Evolutionary conservation across 129 eudicot species (phyloP), one percentile per base, ranked within the genome.

Genomic region (Flaveria trinervia): DNA sequence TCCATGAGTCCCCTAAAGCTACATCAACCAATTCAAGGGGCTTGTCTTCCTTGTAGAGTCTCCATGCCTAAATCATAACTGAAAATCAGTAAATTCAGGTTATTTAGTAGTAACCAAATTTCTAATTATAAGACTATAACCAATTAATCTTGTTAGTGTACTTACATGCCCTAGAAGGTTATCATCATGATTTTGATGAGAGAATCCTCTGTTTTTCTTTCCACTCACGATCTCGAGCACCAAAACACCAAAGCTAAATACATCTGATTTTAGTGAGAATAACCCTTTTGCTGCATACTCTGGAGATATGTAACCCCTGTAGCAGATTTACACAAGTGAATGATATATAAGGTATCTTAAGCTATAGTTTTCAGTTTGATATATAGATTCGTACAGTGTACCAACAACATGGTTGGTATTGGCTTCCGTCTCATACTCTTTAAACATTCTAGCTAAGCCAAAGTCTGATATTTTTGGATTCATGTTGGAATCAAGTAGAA

Each of bases 381-480:
- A 22, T 28, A 20, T n/a, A 11, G 18, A 15, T 17, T 7, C 89
- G 75, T 82, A 85, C 84, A 75, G 77, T 54, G 86, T 86, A n/a
- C 89, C 89, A 14, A 79, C 80, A 1, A 86, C 60, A 0, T 55
- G 59, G 36, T 72, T 52, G 9, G 66, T 72, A n/a, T 72, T 72
- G 13, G 76, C 66, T 83, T 77, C 83, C 0, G 26, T 71, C 69
- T 79, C 73, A 65, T 75, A 61, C 30, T 77, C 86, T 57, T 77
- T 74, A 65, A 85, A 75, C 68, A 46, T 75, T 77, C 83, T 78
- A 8, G 85, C 88, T 51, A 81, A 20, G 41, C 88, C 85, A 74
- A 85, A 81, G 77, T 85, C 86, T n/a, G 89, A 85, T 54, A 85
- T 85, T 33, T 74, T 74, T 44, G 78, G 78, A 39, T 74, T 74